A percentile compares a stretch with the other conserved stretches of the same genome.
These are phyloP conservation scores for Yamadazyma pseudoaaseri DNA, from an alignment of 1,139 yeast genomes.

Conservation along the genomic window DNA sequence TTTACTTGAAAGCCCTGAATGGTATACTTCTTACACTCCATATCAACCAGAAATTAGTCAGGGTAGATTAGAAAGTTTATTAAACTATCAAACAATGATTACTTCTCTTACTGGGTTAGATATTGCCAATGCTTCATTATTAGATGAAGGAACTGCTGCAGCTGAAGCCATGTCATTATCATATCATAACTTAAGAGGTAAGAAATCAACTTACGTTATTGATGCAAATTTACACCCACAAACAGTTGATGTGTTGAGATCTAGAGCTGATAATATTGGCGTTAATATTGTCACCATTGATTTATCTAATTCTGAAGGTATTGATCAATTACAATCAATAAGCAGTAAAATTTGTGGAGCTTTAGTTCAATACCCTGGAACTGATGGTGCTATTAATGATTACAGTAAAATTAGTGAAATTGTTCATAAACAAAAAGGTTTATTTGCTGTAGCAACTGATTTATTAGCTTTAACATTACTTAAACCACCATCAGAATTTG, in stretches of 20 bases:
- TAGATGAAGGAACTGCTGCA: slow-evolving; percentile 98
- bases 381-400: slow-evolving; percentile 70
- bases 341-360: slow-evolving; percentile 67
- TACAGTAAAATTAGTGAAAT: slow-evolving; percentile 58
- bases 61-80: slow-evolving; percentile 86
- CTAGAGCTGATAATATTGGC: slow-evolving; percentile 76
- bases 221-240: slow-evolving; percentile 82
- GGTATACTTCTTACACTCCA: slow-evolving; percentile 98
- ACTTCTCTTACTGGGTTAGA: slow-evolving; percentile 89
- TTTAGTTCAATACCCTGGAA: slow-evolving; percentile 85
- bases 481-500: slow-evolving; percentile 79
- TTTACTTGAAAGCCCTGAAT: slow-evolving; percentile 87
- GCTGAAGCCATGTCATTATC: slow-evolving; percentile 95
- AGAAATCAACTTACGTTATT: slow-evolving; percentile 66
- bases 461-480: slow-evolving; percentile 82
- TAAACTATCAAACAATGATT: slow-evolving; percentile 88
- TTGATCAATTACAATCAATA: slow-evolving; percentile 35
- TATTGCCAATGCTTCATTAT: slow-evolving; percentile 87
- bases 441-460: slow-evolving; percentile 86
- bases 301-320: slow-evolving; percentile 49
- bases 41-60: slow-evolving; percentile 98
- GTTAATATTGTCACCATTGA: slow-evolving; percentile 65
- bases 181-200: slow-evolving; percentile 64
- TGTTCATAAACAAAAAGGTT: slow-evolving; percentile 70
- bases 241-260: slow-evolving; percentile 71